Conservation (phyloP, 768 basidiomycete species). For the Phlegmacium glaucopus region DNA sequence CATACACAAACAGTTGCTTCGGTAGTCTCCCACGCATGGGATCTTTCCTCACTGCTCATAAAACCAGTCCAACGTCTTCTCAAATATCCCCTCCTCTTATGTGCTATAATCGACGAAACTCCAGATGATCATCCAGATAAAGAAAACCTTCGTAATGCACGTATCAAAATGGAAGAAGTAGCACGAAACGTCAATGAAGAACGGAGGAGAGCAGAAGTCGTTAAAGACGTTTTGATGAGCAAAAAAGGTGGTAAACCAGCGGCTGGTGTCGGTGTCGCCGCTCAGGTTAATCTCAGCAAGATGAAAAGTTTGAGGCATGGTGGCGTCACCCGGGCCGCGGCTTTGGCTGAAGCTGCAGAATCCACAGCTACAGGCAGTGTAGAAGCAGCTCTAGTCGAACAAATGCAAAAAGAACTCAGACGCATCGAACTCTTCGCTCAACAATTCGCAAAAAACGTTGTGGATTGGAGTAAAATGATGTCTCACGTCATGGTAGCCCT, state of each 20-base stretch:
- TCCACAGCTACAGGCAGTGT: conserved; percentile 3
- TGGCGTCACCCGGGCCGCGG: conserved; percentile 17
- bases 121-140: conserved; percentile 68
- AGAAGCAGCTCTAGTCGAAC: conserved; percentile 51
- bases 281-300: conserved; percentile 55
- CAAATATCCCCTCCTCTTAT: conserved; percentile 88
- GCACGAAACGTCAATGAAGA: conserved; percentile 79
- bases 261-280: conserved; percentile 43
- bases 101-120: conserved; percentile 72
- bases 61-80: conserved; percentile 96
- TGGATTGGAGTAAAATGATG: conserved; percentile 60
- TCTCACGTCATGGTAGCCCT: conserved; percentile 46
- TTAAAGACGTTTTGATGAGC: conserved; percentile 66
- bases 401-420: conserved; percentile 54
- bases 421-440: conserved; percentile 55
- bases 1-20: conserved; percentile 66
- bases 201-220: conserved; percentile 70
- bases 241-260: conserved; percentile 29
- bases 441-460: conserved; percentile 56
- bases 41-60: conserved; percentile 90
- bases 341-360: conserved; percentile 5
- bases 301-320: conserved; percentile 52
- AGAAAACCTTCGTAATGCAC: conserved; percentile 49
- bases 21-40: conserved; percentile 83
- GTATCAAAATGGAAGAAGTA: conserved; percentile 63